A percentile compares a stretch with the other conserved stretches of the same genome.
Conservation (phyloP, 1,284 basidiomycete genomes). For the Coniferiporia sulphurascens region DNA sequence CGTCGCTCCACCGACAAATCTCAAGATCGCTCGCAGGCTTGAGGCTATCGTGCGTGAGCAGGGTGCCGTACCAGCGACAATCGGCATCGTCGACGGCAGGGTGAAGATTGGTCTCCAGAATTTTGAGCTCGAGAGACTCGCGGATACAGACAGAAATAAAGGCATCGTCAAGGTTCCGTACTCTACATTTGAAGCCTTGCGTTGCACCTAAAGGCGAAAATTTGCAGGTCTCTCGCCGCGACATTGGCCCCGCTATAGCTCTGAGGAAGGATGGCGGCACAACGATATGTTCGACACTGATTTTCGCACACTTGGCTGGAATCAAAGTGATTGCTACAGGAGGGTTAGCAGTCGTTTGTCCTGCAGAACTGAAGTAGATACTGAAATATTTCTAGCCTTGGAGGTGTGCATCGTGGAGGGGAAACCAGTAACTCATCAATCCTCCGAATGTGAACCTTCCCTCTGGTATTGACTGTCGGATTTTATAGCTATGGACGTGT, state of each 20-base stretch:
- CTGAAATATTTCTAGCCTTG: slow-evolving; percentile 44
- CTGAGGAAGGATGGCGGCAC: slow-evolving; percentile 77
- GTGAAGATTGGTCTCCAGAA: slow-evolving; percentile 81
- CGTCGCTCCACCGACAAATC: slow-evolving; percentile 76
- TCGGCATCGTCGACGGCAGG: slow-evolving; percentile 80
- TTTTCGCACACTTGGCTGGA: slow-evolving; percentile 76
- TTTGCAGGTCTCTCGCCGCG: slow-evolving; percentile 80
- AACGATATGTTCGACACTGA: slow-evolving; percentile 86
- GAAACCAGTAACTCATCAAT: slow-evolving; percentile 60
- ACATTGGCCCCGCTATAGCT: slow-evolving; percentile 77
- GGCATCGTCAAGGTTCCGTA: slow-evolving; percentile 28
- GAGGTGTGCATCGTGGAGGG: slow-evolving; percentile 92
- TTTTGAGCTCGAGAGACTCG: slow-evolving; percentile 67
- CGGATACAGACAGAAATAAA: slow-evolving; percentile 44
- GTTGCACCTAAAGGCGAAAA: background rate
- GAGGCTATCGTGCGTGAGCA: slow-evolving; percentile 76
- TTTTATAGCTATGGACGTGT: slow-evolving; percentile 82
- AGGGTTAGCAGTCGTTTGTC: slow-evolving; percentile 48
- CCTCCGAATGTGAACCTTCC: slow-evolving; percentile 2
- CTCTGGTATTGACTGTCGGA: slow-evolving; percentile 11
- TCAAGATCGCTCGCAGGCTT: slow-evolving; percentile 68
- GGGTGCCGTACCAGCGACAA: slow-evolving; percentile 85
- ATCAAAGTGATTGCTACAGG: slow-evolving; percentile 86
- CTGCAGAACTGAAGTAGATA: background rate
- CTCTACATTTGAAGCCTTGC: background rate